Percentiles rank a stretch among this genome's conserved stretches.
phyloP scores from a whole-genome alignment of 495 filamentous ascomycete species.

The Amniculicola lignicola region DNA sequence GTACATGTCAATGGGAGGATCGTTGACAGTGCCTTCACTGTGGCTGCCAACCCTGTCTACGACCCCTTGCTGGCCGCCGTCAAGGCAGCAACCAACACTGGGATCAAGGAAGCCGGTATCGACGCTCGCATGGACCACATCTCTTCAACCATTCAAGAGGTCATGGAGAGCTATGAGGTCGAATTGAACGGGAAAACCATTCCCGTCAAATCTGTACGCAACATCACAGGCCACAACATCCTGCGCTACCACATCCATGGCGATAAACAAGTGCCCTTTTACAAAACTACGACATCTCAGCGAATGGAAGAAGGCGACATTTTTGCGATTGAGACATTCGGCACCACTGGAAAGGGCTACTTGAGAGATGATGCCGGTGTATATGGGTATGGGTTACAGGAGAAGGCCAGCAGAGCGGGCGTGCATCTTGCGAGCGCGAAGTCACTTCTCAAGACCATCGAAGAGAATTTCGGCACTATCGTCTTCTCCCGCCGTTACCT shows the following conservation, averaged over 20 bases:
- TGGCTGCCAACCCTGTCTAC: constrained; percentile 81
- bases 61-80: constrained; percentile 79
- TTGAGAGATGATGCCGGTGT: constrained; percentile 70
- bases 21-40: constrained; percentile 89
- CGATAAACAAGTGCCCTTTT: constrained; percentile 83
- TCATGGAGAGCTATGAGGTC: constrained; percentile 87
- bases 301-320: constrained; percentile 90
- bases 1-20: constrained; percentile 89
- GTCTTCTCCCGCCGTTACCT: constrained; percentile 84
- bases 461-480: constrained; percentile 87
- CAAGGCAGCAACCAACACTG: constrained; percentile 82
- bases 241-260: constrained; percentile 84
- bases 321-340: constrained; percentile 92
- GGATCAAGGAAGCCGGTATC: constrained; percentile 77
- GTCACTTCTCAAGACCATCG: constrained; percentile 77
- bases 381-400: constrained; percentile 51
- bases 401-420: constrained; percentile 62
- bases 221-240: constrained; percentile 88
- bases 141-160: constrained; percentile 74
- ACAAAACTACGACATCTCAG: constrained; percentile 71
- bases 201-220: constrained; percentile 81
- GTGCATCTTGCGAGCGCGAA: constrained; percentile 64
- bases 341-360: constrained; percentile 84
- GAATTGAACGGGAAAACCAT: constrained; percentile 72
- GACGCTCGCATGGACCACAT: constrained; percentile 76